Conservation (phyloP, 2,329 filamentous ascomycete genomes). For the Curvularia lunata region DNA sequence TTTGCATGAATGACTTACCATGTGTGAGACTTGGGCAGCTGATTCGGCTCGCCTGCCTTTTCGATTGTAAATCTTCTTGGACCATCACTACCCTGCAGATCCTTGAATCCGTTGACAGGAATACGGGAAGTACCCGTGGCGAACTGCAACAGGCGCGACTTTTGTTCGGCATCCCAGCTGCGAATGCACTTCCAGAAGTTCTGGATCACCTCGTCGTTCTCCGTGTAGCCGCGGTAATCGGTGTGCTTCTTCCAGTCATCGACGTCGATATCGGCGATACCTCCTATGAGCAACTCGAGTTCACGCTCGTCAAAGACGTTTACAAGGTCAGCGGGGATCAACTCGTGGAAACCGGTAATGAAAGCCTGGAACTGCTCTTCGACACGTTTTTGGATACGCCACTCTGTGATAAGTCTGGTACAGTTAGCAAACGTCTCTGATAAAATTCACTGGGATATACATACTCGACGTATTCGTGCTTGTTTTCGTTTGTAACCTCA, state of each 20-base stretch:
- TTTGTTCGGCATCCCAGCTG: constrained; percentile 97
- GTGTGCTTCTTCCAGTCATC: constrained; percentile 99
- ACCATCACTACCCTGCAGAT: constrained; percentile 95
- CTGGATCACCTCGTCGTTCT: constrained; percentile 95
- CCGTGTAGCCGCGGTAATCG: constrained; percentile 97
- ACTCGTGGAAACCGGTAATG: constrained; percentile 94
- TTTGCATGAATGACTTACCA: constrained; percentile 68
- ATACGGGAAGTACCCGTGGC: constrained; percentile 97
- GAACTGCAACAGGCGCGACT: constrained; percentile 93
- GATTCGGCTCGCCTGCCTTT: constrained; percentile 88
- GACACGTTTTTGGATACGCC: constrained; percentile 98
- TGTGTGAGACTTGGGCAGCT: constrained; percentile 95
- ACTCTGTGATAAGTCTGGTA: constrained; percentile 86
- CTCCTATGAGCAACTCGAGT: constrained; percentile 92
- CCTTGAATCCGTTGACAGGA: constrained; percentile 99
- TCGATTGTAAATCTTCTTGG: constrained; percentile 97
- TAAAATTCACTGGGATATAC: constrained; percentile 36
- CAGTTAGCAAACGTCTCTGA: constrained; percentile 23
- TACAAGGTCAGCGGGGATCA: constrained; percentile 94
- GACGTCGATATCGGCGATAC: constrained; percentile 99
- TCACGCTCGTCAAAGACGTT: constrained; percentile 99
- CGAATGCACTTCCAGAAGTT: constrained; percentile 99
- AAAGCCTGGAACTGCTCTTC: constrained; percentile 98
- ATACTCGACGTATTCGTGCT: constrained; percentile 96
- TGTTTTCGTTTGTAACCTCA: constrained; percentile 97